phyloP scores from a whole-genome alignment of 2,329 filamentous ascomycete genomes.

The Dothideomycetes sp. region DNA sequence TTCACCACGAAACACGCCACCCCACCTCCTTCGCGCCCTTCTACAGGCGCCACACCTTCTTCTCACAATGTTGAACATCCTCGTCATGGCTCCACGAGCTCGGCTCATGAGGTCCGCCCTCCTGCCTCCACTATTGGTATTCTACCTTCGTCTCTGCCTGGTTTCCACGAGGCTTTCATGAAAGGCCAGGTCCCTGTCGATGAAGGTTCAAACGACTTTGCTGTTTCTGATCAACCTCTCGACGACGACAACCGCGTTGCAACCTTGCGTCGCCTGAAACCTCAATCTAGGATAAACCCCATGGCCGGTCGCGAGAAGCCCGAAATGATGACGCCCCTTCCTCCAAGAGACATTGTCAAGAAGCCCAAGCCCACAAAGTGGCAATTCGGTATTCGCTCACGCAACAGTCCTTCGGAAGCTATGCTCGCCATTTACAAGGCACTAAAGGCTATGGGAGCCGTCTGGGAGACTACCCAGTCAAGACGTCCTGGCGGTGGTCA shows the following conservation, averaged over 20 bases:
- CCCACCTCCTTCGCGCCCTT: conserved; percentile 18
- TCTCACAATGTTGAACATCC: conserved; percentile 24
- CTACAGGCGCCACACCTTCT: conserved; percentile 9
- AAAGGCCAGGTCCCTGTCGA: conserved; percentile 41
- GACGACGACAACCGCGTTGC: conserved; percentile 62
- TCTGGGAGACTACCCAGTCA: conserved; percentile 57
- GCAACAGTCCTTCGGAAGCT: conserved; percentile 88
- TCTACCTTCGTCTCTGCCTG: conserved; percentile 78
- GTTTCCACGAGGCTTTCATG: conserved; percentile 86
- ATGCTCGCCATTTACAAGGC: conserved; percentile 93
- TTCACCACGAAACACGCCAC: conserved; percentile 27
- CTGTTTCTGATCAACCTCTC: conserved; percentile 22
- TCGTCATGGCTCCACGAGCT: conserved; percentile 33
- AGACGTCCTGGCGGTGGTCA: conserved; percentile 27
- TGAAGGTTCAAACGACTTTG: neutral
- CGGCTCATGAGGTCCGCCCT: conserved; percentile 28
- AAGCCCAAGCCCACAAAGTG: conserved; percentile 77
- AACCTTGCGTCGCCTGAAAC: conserved; percentile 69
- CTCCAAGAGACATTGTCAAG: conserved; percentile 22
- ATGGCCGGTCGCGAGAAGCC: conserved; percentile 28
- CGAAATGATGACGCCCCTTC: conserved; percentile 43
- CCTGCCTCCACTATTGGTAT: conserved; percentile 74
- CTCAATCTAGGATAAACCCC: conserved; percentile 57
- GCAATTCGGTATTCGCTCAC: conserved; percentile 94
- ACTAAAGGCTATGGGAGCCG: conserved; percentile 73